phyloP scores from a whole-genome alignment of 192 early-diverging fungal species.

The Cetraspora pellucida region DNA sequence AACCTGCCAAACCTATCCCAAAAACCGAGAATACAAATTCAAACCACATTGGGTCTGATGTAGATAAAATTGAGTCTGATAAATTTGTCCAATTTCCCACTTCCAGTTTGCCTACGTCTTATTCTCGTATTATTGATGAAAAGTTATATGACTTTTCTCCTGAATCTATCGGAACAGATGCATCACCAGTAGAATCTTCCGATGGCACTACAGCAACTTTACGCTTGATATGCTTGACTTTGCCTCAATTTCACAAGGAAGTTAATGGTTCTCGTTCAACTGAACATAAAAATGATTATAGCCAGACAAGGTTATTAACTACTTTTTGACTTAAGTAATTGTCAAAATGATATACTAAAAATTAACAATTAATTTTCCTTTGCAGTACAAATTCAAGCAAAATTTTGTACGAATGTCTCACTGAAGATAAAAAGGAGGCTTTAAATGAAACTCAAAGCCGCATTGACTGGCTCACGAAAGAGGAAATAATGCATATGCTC shows the following conservation, averaged over 20 bases:
- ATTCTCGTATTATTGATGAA: slow-evolving; percentile 35
- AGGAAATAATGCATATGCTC: slow-evolving; percentile 75
- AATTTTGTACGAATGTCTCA: slow-evolving; percentile 36
- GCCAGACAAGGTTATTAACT: background rate
- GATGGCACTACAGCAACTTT: slow-evolving; percentile 72
- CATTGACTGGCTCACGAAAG: slow-evolving; percentile 66
- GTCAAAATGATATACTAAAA: no score
- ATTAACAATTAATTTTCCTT: background rate
- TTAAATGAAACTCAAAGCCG: slow-evolving; percentile 58
- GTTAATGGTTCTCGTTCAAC: background rate
- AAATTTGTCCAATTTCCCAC: slow-evolving; percentile 52
- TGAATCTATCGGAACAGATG: slow-evolving; percentile 58
- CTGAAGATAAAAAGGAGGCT: slow-evolving; percentile 57
- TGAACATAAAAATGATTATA: slow-evolving; percentile 30
- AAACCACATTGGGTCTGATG: background rate
- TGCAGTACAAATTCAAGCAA: background rate
- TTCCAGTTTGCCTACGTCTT: slow-evolving; percentile 63
- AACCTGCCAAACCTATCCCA: slow-evolving; percentile 37
- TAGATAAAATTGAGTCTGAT: background rate
- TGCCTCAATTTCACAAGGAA: slow-evolving; percentile 52
- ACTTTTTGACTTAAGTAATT: background rate
- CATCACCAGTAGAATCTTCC: slow-evolving; percentile 63
- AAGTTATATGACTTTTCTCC: slow-evolving; percentile 62
- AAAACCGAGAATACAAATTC: slow-evolving; percentile 46
- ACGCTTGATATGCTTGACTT: slow-evolving; percentile 64